Conservation (phyloP, 179 eudicot species). For the Camellia oleifera region DNA sequence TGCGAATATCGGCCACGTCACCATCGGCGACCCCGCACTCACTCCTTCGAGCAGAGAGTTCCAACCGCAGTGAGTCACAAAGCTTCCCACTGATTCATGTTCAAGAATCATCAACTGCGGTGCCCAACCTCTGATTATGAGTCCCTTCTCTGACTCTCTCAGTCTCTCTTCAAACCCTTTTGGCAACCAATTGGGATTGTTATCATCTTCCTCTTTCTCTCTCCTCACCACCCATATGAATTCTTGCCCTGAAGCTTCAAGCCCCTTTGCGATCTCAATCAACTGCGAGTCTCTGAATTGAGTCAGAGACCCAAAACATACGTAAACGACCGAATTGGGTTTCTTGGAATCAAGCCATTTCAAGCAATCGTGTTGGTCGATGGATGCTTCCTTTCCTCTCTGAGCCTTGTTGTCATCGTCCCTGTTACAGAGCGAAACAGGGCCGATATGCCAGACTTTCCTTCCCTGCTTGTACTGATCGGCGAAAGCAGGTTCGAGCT, state of each 20-base stretch:
- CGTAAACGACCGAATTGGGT: constrained; percentile 2
- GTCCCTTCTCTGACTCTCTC: neutral
- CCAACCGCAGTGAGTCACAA: constrained; percentile 6
- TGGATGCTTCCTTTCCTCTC: neutral
- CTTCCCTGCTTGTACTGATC: neutral
- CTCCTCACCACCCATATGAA: constrained; percentile 3
- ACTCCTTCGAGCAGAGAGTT: neutral
- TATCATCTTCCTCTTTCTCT: neutral
- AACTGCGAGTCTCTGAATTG: neutral
- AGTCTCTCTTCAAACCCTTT: neutral
- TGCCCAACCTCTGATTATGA: constrained; percentile 8
- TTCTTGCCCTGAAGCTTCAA: constrained; percentile 8
- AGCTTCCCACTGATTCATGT: constrained; percentile 1
- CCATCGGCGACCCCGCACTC: constrained; percentile 1
- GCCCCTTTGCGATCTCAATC: neutral
- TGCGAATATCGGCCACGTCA: constrained; percentile 3
- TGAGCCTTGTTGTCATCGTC: neutral
- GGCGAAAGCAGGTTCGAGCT: neutral
- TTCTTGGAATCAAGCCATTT: neutral
- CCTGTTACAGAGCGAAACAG: neutral
- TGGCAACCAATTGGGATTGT: neutral
- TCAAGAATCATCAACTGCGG: constrained; percentile 3
- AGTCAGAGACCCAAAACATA: neutral
- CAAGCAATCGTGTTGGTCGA: neutral
- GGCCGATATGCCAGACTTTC: neutral